Evolutionary conservation across 345 rosid genomes (phyloP).

Genomic region (Cochlearia excelsa): DNA sequence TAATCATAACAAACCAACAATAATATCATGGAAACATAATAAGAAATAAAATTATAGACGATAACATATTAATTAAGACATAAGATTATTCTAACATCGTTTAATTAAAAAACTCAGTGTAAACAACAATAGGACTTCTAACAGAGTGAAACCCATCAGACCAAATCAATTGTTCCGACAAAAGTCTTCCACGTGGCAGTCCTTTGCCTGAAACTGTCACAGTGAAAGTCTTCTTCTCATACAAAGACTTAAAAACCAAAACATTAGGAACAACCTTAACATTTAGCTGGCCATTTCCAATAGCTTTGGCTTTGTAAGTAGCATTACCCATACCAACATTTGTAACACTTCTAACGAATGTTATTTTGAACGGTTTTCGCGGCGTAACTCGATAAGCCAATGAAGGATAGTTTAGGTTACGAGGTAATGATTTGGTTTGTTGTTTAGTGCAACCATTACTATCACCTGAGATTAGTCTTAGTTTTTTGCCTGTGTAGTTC

Average conservation of each 20-base stretch:
- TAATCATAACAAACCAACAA: too few relatives aligned
- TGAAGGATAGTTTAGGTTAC: slow-evolving; percentile 58
- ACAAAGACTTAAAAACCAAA: slow-evolving; percentile 35
- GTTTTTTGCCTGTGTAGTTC: slow-evolving; percentile 21
- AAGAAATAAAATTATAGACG: too few relatives aligned
- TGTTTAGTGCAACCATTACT: slow-evolving; percentile 35
- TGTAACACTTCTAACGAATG: slow-evolving; percentile 51
- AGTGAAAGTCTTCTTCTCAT: slow-evolving; percentile 44
- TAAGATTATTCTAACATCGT: background rate
- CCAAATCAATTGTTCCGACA: slow-evolving; percentile 38
- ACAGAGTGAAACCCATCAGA: slow-evolving; percentile 39
- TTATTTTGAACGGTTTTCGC: slow-evolving; percentile 23
- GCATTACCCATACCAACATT: slow-evolving; percentile 49
- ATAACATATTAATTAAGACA: slow-evolving; percentile 13
- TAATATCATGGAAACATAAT: too few relatives aligned
- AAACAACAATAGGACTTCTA: slow-evolving; percentile 41
- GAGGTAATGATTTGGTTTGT: slow-evolving; percentile 18
- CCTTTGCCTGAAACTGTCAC: slow-evolving; percentile 35
- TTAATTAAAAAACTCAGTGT: background rate
- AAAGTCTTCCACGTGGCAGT: background rate
- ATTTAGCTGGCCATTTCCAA: slow-evolving; percentile 7
- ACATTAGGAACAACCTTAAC: slow-evolving; percentile 42
- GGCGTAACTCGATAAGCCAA: slow-evolving; percentile 30
- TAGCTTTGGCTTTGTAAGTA: slow-evolving; percentile 40
- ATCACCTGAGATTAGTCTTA: slow-evolving; percentile 39